Percentiles rank a stretch among this genome's conserved stretches.
Evolutionary conservation across 2,329 filamentous ascomycete species (phyloP).

Genomic region (Metarhizium robertsii): DNA sequence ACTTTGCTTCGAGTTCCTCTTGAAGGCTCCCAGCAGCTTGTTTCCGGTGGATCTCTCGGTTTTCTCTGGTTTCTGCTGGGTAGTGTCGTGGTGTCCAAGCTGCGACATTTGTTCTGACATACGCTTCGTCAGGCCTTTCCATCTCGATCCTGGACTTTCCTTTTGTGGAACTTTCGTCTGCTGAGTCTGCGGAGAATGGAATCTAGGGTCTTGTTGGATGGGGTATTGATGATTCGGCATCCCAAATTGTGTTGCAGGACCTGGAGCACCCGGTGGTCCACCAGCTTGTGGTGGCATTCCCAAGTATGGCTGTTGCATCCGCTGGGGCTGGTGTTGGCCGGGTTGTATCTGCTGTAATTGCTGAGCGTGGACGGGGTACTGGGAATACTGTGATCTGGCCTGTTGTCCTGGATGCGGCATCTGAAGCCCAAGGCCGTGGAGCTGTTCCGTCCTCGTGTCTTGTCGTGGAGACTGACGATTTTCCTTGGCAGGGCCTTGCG

Average conservation of each 20-base stretch:
- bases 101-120: slow-evolving; percentile 20
- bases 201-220: neutral
- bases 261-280: neutral
- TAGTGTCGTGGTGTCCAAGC: slow-evolving; percentile 1
- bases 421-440: neutral
- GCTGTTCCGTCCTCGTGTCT: too few relatives aligned
- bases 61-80: slow-evolving; percentile 12
- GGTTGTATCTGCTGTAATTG: neutral
- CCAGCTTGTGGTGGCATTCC: neutral
- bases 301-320: slow-evolving; percentile 8
- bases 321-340: slow-evolving; percentile 1
- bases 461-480: neutral
- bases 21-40: slow-evolving; percentile 23
- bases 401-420: neutral
- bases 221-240: neutral
- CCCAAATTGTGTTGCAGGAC: neutral
- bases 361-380: neutral
- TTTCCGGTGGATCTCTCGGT: slow-evolving; percentile 13
- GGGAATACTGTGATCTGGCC: neutral
- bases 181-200: neutral
- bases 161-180: neutral
- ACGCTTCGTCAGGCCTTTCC: slow-evolving; percentile 24
- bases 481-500: neutral
- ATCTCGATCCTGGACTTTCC: slow-evolving; percentile 17
- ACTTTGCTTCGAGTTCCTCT: slow-evolving; percentile 19